Evolutionary conservation across 140 eudicot species (phyloP).

Genomic region (Stevia rebaudiana): DNA sequence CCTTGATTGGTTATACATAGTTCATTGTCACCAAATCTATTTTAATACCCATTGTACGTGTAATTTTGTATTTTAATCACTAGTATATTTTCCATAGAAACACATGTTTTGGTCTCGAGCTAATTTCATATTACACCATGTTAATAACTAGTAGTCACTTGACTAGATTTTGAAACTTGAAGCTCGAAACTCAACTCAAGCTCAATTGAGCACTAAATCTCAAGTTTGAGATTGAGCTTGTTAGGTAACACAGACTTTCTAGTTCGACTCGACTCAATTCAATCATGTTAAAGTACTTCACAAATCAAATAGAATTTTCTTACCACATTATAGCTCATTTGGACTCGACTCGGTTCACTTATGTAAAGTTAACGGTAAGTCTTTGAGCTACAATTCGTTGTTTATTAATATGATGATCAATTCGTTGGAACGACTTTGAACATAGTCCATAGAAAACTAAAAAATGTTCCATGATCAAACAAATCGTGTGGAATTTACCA

Average conservation of each 20-base stretch:
- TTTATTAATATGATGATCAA: no score
- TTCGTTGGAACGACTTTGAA: no score
- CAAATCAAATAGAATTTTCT: no score
- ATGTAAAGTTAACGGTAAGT: background rate
- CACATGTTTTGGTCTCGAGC: background rate
- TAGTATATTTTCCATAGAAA: background rate
- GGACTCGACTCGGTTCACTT: background rate
- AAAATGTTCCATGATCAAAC: no score
- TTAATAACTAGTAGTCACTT: background rate
- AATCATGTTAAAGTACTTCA: no score
- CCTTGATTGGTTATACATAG: slow-evolving; percentile 30
- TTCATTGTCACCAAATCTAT: background rate
- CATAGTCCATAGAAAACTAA: no score
- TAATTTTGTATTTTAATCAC: background rate
- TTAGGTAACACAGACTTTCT: background rate
- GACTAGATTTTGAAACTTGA: no score
- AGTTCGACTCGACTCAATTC: no score
- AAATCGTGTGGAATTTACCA: no score
- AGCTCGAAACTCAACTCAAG: background rate
- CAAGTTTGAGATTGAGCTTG: background rate
- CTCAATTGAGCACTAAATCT: background rate
- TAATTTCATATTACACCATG: background rate
- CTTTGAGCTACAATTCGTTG: no score
- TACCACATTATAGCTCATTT: background rate
- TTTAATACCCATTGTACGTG: slow-evolving; percentile 10